phyloP scores from a whole-genome alignment of 352 stramenopile species.

The Globisporangium sylvaticum region DNA sequence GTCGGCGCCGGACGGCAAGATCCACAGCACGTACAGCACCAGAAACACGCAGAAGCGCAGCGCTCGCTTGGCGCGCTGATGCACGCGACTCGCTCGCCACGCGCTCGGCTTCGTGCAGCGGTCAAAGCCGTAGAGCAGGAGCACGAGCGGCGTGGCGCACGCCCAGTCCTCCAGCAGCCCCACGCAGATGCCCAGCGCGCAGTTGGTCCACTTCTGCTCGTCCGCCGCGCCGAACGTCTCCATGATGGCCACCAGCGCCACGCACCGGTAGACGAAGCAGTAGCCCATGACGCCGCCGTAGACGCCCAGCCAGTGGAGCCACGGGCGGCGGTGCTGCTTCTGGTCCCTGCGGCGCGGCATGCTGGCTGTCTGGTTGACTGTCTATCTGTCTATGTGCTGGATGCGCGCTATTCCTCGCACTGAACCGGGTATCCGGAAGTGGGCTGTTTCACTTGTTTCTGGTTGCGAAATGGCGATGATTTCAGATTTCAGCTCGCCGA shows the following conservation, averaged over 20 bases:
- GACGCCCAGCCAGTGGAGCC: constrained; percentile 35
- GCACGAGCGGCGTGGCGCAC: constrained; percentile 25
- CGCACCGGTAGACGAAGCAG: constrained; percentile 30
- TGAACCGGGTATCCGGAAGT: too few relatives aligned
- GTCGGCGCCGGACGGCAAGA: constrained; percentile 30
- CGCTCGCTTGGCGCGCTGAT: neutral
- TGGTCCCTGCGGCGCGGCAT: neutral
- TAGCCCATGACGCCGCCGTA: constrained; percentile 24
- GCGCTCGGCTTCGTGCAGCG: constrained; percentile 6
- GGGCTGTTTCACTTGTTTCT: too few relatives aligned
- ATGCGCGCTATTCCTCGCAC: too few relatives aligned
- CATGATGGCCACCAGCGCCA: constrained; percentile 24
- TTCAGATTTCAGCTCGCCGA: too few relatives aligned
- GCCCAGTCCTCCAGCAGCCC: constrained; percentile 44
- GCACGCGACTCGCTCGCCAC: neutral
- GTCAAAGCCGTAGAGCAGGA: constrained; percentile 21
- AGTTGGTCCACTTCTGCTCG: constrained; percentile 18
- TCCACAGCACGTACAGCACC: constrained; percentile 21
- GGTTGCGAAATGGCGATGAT: too few relatives aligned
- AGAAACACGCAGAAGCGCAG: constrained; percentile 29
- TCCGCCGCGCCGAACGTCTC: constrained; percentile 21
- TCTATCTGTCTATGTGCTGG: too few relatives aligned
- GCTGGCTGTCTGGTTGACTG: neutral
- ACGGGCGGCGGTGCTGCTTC: neutral
- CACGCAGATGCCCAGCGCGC: constrained; percentile 19